Percentiles rank a stretch among this genome's conserved stretches.
phyloP scores from a whole-genome alignment of 2,329 filamentous ascomycete genomes.

The Diaporthe eres region DNA sequence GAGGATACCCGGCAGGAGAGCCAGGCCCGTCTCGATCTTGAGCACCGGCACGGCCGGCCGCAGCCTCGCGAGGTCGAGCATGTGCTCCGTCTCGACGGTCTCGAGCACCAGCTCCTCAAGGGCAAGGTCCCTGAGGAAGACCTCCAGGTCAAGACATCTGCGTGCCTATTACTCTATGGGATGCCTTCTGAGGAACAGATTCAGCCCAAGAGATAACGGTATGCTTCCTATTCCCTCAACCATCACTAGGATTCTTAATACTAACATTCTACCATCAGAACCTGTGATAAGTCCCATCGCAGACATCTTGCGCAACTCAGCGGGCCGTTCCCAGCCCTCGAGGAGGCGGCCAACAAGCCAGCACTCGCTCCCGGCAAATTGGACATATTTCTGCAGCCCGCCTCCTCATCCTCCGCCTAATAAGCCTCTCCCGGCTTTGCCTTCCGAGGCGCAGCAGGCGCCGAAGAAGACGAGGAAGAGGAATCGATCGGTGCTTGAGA shows the following conservation, averaged over 20 bases:
- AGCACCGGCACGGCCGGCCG: slow-evolving; percentile 23
- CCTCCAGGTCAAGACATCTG: slow-evolving; percentile 38
- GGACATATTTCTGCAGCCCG: slow-evolving; percentile 23
- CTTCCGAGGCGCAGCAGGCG: not conserved
- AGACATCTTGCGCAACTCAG: slow-evolving; percentile 15
- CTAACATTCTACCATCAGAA: not conserved
- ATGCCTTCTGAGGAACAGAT: slow-evolving; percentile 19
- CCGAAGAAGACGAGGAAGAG: slow-evolving; percentile 30
- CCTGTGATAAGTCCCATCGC: slow-evolving; percentile 22
- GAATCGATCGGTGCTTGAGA: slow-evolving; percentile 22
- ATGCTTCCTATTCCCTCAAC: not conserved
- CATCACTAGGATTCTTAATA: accelerated
- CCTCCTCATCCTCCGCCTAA: slow-evolving; percentile 30
- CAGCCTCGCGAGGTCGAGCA: slow-evolving; percentile 36
- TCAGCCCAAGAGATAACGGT: not conserved
- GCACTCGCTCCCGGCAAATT: slow-evolving; percentile 22
- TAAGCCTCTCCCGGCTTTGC: slow-evolving; percentile 31
- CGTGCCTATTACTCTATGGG: slow-evolving; percentile 41
- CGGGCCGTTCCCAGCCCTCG: slow-evolving; percentile 1
- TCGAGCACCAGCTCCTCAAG: slow-evolving; percentile 32
- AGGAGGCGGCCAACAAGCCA: slow-evolving; percentile 23
- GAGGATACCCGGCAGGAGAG: slow-evolving; percentile 21
- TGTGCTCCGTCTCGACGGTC: slow-evolving; percentile 31
- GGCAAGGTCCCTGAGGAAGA: slow-evolving; percentile 37
- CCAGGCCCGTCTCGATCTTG: slow-evolving; percentile 35